Evolutionary conservation across 2,329 filamentous ascomycete genomes (phyloP).

Genomic region (Emergomyces orientalis): DNA sequence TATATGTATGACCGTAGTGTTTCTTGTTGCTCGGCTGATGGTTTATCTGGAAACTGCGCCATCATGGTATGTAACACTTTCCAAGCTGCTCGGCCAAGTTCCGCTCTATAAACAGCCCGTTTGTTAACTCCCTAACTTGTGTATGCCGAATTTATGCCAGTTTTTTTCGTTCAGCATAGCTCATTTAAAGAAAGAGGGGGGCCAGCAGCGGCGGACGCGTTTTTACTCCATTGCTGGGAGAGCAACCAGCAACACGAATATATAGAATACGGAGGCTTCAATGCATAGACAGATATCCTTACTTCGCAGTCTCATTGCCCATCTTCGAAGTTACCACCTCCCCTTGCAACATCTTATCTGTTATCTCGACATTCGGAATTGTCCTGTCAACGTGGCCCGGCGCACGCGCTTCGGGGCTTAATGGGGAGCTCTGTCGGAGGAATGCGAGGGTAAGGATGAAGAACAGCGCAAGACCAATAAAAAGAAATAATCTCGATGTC

Average conservation of each 20-base stretch:
- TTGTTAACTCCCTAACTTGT: not conserved
- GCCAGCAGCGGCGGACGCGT: not conserved
- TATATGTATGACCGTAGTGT: constrained; percentile 53
- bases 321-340: constrained; percentile 39
- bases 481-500: constrained; percentile 29
- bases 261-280: not conserved
- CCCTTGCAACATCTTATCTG: constrained; percentile 34
- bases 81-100: constrained; percentile 57
- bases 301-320: constrained; percentile 43
- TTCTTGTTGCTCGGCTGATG: constrained; percentile 50
- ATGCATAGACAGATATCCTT: constrained; percentile 12
- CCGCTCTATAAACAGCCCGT: constrained; percentile 38
- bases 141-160: not conserved
- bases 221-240: not conserved
- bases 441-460: constrained; percentile 32
- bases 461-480: constrained; percentile 26
- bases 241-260: not conserved
- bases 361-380: constrained; percentile 18
- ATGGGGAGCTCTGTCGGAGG: constrained; percentile 29
- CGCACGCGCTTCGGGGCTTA: constrained; percentile 32
- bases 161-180: not conserved
- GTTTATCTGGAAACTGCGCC: constrained; percentile 55
- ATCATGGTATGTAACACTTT: constrained; percentile 59
- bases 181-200: not conserved
- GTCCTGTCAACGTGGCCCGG: constrained; percentile 33